A percentile compares a stretch with the other conserved stretches of the same genome.
Evolutionary conservation across 495 filamentous ascomycete genomes (phyloP).

Genomic region (Penicillium turbatum): DNA sequence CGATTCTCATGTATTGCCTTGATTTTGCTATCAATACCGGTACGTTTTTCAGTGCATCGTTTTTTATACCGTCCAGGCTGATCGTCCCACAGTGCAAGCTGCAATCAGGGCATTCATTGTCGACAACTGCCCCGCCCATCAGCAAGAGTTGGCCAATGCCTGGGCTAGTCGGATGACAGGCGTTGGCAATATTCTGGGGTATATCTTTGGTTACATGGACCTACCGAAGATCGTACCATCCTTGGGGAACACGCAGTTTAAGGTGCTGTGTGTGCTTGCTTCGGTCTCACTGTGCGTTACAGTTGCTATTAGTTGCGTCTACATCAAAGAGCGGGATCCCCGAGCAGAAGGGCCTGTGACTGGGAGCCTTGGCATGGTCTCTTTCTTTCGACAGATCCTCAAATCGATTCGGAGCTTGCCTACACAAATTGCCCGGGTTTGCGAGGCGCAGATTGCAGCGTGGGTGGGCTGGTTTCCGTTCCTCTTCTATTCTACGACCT

Average conservation of each 20-base stretch:
- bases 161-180: constrained; percentile 80
- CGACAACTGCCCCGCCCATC: constrained; percentile 81
- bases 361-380: constrained; percentile 58
- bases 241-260: constrained; percentile 81
- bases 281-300: constrained; percentile 64
- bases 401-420: constrained; percentile 71
- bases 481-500: constrained; percentile 88
- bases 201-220: constrained; percentile 74
- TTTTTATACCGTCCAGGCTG: not conserved
- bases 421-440: constrained; percentile 74
- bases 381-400: constrained; percentile 76
- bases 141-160: constrained; percentile 84
- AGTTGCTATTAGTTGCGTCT: constrained; percentile 57
- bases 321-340: constrained; percentile 75
- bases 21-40: constrained; percentile 93
- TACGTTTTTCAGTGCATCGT: constrained; percentile 32
- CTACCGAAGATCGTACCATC: constrained; percentile 67
- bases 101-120: constrained; percentile 86
- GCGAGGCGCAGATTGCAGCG: constrained; percentile 80
- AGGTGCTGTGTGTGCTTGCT: constrained; percentile 80
- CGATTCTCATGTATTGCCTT: constrained; percentile 77
- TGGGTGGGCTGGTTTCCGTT: constrained; percentile 97
- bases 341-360: constrained; percentile 58
- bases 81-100: constrained; percentile 62
- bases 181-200: constrained; percentile 82